A percentile compares a stretch with the other conserved stretches of the same genome.
These are phyloP conservation scores for Firmiana major DNA, from an alignment of 345 rosid genomes.

Conservation along the genomic window DNA sequence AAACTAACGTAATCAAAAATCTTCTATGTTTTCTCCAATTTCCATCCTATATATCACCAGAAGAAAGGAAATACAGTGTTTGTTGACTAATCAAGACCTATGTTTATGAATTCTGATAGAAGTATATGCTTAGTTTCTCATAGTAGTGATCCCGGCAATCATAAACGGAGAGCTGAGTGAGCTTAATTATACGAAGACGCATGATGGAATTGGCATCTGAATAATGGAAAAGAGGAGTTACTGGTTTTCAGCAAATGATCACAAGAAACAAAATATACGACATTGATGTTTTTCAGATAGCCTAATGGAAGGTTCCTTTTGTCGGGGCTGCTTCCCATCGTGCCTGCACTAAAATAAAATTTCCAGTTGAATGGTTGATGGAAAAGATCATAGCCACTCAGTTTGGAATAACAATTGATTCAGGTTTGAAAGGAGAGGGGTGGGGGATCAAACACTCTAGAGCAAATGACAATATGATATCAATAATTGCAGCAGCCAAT, in stretches of 20 bases:
- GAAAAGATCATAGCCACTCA: constrained; percentile 5
- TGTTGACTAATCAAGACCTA: background rate
- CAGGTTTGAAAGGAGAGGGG: constrained; percentile 1
- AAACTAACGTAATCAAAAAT: no score
- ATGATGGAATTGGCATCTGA: background rate
- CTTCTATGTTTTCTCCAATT: background rate
- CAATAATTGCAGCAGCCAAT: constrained; percentile 14
- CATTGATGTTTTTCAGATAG: background rate
- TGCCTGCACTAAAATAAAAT: constrained; percentile 5
- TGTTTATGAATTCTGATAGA: background rate
- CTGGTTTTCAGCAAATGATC: constrained; percentile 5
- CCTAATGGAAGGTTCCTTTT: constrained; percentile 6
- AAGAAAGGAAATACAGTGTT: background rate
- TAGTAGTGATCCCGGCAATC: no score
- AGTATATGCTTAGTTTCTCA: background rate
- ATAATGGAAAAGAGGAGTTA: background rate
- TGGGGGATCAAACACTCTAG: background rate
- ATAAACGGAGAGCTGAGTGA: background rate
- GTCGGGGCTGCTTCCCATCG: constrained; percentile 7
- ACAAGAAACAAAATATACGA: constrained; percentile 9
- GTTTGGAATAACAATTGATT: constrained; percentile 6
- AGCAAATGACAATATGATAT: background rate
- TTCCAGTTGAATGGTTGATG: background rate
- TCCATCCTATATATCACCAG: background rate
- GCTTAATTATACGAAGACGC: background rate